Evolutionary conservation across 805 yeast species (phyloP), one percentile per base, ranked within the genome.

Genomic region (Wickerhamiella kazuoi): DNA sequence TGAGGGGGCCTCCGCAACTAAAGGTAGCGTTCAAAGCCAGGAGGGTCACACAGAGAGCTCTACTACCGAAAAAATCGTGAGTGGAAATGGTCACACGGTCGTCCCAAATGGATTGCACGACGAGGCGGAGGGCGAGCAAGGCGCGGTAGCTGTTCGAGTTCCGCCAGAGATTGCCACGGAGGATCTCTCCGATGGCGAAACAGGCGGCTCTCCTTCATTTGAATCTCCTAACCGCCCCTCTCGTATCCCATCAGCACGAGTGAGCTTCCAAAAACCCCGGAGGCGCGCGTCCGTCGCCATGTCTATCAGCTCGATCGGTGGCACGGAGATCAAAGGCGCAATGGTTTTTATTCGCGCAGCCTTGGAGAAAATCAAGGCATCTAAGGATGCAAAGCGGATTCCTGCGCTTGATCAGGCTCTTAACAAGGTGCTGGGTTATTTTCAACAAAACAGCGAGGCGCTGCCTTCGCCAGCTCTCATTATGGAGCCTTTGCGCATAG

Each of bases 401-500:
- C 54, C 64, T 1, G 62, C 59, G 30, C 60, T 55, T 45, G 56
- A 52, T 30, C 48, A 47, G 21, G 59, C 65, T 15, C 51, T 60
- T 14, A 44, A 47, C 18, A 51, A 52, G 34, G 68, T 62, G 1
- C 37, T 59, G 8, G 53, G 54, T 41, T 44, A 41, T 52, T 46
- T 44, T 28, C 43, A 38, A 42, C 55, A 45, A 34, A 51, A 24
- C 41, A 47, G 49, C 35, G 47, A 44, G 39, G 57, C 29, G 18
- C 46, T 50, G 41, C 66, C 74, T 30, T 62, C 68, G 34, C 67
- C 76, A 0, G 47, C 59, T 21, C 57, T 68, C n/a, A 66, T 87
- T 11, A 81, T 84, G 54, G 87, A 80, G 42, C 80, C 94, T 0
- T 64, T 87, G 50, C 69, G 82, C 50, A 56, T 74, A 9, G 72